Evolutionary conservation across 2,329 filamentous ascomycete genomes (phyloP).

Genomic region (Purpureocillium lavendulum): DNA sequence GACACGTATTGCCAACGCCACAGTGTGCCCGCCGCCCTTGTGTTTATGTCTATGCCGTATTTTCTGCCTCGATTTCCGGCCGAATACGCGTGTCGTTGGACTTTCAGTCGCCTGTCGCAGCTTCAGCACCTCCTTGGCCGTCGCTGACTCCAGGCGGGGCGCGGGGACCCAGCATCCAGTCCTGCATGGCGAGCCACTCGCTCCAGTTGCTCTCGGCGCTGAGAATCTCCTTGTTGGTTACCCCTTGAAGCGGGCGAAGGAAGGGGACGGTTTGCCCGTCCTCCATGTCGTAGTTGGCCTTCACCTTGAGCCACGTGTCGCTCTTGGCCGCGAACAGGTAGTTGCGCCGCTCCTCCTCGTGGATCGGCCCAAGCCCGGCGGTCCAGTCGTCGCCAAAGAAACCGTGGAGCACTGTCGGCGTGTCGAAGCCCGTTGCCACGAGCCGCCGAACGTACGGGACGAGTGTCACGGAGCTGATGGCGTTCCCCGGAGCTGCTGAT

Average conservation of each 20-base stretch:
- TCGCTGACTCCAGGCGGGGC: slow-evolving; percentile 40
- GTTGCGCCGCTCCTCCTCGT: slow-evolving; percentile 85
- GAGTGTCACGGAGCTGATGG: slow-evolving; percentile 47
- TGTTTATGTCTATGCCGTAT: no score
- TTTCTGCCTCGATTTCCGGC: no score
- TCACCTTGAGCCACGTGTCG: slow-evolving; percentile 81
- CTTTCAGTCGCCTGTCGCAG: no score
- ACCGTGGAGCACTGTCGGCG: slow-evolving; percentile 76
- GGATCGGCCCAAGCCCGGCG: slow-evolving; percentile 69
- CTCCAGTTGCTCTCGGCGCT: slow-evolving; percentile 82
- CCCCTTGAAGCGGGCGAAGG: slow-evolving; percentile 70
- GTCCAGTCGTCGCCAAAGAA: slow-evolving; percentile 96
- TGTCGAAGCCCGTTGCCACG: slow-evolving; percentile 86
- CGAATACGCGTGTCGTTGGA: no score
- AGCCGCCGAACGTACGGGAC: slow-evolving; percentile 86
- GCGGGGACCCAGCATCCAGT: slow-evolving; percentile 92
- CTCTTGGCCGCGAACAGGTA: slow-evolving; percentile 95
- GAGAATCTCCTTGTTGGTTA: slow-evolving; percentile 71
- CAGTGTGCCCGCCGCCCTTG: no score
- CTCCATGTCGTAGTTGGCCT: slow-evolving; percentile 81
- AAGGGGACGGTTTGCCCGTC: slow-evolving; percentile 82
- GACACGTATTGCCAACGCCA: no score
- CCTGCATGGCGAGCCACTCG: slow-evolving; percentile 92
- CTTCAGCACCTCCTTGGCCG: slow-evolving; percentile 4
- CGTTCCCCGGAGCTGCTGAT: slow-evolving; percentile 5